Conservation (phyloP, 768 basidiomycete genomes). For the Tremella mesenterica region DNA sequence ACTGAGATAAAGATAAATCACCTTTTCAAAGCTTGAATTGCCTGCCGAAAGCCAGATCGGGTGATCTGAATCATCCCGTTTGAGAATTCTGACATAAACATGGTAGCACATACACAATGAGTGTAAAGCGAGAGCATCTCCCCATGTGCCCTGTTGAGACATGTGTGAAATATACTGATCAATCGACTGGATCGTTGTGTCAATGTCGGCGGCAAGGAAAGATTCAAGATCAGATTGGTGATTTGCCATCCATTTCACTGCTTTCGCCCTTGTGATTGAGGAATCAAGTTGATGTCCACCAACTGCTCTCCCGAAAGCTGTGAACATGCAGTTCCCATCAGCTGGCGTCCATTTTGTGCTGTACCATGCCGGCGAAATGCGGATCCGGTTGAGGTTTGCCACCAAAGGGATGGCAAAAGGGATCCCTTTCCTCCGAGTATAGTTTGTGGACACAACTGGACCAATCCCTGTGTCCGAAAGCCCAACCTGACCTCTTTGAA, state of each 20-base stretch:
- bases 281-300: not conserved
- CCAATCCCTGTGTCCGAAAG: not conserved
- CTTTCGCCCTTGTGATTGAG: not conserved
- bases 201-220: not conserved
- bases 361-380: not conserved
- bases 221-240: not conserved
- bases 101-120: not conserved
- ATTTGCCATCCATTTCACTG: not conserved
- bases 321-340: conserved; percentile 3
- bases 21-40: not conserved
- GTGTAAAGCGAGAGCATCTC: not conserved
- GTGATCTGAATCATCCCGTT: not conserved
- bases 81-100: not conserved
- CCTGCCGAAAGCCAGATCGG: not conserved
- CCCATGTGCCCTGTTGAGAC: not conserved
- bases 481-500: not conserved
- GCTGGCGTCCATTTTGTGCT: not conserved
- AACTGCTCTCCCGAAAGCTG: not conserved
- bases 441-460: not conserved
- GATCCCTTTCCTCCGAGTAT: not conserved
- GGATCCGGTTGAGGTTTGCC: not conserved
- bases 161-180: not conserved
- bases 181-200: not conserved
- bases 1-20: not conserved
- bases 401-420: not conserved